Evolutionary conservation across 176 grass and related monocot species (phyloP), one percentile per base, ranked within the genome.

Genomic region (Aegilops longissima): DNA sequence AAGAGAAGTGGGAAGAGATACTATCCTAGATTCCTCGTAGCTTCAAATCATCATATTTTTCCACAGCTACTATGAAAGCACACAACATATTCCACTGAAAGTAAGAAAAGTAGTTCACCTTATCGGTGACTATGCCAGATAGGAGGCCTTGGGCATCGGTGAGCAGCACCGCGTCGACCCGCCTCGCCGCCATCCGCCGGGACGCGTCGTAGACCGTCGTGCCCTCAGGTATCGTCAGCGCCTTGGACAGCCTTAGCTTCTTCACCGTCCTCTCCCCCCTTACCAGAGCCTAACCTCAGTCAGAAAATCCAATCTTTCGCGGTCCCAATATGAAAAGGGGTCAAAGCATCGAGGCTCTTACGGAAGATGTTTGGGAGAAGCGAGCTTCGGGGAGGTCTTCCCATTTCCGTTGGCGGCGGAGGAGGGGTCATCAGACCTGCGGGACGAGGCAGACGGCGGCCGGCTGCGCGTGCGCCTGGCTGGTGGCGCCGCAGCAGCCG

Each of bases 41-140:
- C 49, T 77, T 84, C 81, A 63, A 75, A 58, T 36, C 34, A 38
- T n/a, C 12, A 44, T 21, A 11, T 42, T 47, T 70, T 70, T 68
- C 12, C 5, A 54, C 11, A 13, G 66, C 75, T 61, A 47, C 62
- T 84, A 81, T 5, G 79, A 38, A 87, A 39, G 67, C 74, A 68
- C 45, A 67, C 17, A 79, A 66, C 31, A 82, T 65, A 78, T 78
- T 40, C 2, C 45, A 44, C 5, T 5, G 52, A 78, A 42, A n/a
- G 27, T 59, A 56, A 56, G 20, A 21, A 36, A 71, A 64, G 33
- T 6, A 79, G 75, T 13, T 33, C 77, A 96, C 97, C 90, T 99
- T 96, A 65, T 99, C 97, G 9, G 97, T 99, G 52, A 99, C 94
- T 74, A 99, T 99, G 78, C 97, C 97, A 17, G 97, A 99, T 21